phyloP scores from a whole-genome alignment of 768 basidiomycete species.

The Daedaleopsis sinensis region DNA sequence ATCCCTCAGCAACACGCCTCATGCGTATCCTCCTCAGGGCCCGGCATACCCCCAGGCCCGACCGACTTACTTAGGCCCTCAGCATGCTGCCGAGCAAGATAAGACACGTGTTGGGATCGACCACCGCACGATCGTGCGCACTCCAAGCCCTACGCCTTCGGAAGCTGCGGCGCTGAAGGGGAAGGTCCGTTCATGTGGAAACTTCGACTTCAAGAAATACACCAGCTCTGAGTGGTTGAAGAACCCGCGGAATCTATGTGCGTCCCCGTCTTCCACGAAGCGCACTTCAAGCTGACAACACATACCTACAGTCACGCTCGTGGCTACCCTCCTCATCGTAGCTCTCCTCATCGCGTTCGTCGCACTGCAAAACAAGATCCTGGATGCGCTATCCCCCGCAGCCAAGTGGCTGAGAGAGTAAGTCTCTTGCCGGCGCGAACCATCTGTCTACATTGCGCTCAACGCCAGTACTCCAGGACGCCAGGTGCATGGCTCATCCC shows the following conservation, averaged over 20 bases:
- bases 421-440: constrained; percentile 18
- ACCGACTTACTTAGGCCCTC: no score
- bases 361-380: constrained; percentile 55
- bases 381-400: constrained; percentile 62
- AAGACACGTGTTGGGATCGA: neutral
- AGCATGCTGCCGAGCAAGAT: neutral
- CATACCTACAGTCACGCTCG: neutral
- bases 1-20: no score
- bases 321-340: constrained; percentile 31
- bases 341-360: constrained; percentile 34
- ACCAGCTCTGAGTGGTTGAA: neutral
- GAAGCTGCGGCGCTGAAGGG: constrained; percentile 30
- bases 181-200: neutral
- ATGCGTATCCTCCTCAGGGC: no score
- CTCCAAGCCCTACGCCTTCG: constrained; percentile 39
- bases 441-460: neutral
- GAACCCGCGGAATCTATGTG: neutral
- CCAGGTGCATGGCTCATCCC: constrained; percentile 44
- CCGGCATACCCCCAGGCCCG: no score
- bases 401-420: constrained; percentile 66
- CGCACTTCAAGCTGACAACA: neutral
- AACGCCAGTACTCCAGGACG: constrained; percentile 10
- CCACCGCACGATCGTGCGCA: constrained; percentile 15
- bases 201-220: constrained; percentile 32
- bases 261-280: neutral